A percentile compares a stretch with the other conserved stretches of the same genome.
Evolutionary conservation across 2,329 filamentous ascomycete genomes (phyloP).

Genomic region (Cytospora chrysosperma): DNA sequence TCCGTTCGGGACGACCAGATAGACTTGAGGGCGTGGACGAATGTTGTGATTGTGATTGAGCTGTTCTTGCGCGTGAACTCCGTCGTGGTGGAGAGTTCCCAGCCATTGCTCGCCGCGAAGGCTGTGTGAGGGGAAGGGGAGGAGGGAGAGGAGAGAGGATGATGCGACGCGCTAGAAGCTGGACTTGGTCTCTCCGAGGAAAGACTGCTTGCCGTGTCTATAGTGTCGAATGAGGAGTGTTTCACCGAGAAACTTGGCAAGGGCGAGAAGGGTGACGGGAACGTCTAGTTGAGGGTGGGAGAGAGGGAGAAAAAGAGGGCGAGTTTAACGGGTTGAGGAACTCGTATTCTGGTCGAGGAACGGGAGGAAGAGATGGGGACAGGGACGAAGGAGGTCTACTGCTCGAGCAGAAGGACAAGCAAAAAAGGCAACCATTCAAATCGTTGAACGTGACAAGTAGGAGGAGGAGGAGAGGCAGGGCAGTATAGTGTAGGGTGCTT

Average conservation of each 20-base stretch:
- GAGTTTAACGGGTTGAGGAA: slow-evolving; percentile 14
- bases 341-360: slow-evolving; percentile 13
- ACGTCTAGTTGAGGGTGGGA: slow-evolving; percentile 2
- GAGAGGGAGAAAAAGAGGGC: neutral
- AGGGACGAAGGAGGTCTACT: slow-evolving; percentile 21
- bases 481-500: slow-evolving; percentile 7
- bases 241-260: slow-evolving; percentile 5
- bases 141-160: slow-evolving; percentile 27
- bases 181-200: slow-evolving; percentile 24
- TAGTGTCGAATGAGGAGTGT: slow-evolving; percentile 30
- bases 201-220: slow-evolving; percentile 20
- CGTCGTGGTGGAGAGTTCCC: slow-evolving; percentile 69
- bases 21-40: slow-evolving; percentile 77
- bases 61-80: slow-evolving; percentile 84
- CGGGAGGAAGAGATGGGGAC: slow-evolving; percentile 3
- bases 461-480: slow-evolving; percentile 11
- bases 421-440: slow-evolving; percentile 6
- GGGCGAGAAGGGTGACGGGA: neutral
- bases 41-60: slow-evolving; percentile 65
- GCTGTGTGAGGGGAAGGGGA: slow-evolving; percentile 33
- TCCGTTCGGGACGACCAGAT: slow-evolving; percentile 73
- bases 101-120: slow-evolving; percentile 52
- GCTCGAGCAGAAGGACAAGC: slow-evolving; percentile 11
- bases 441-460: slow-evolving; percentile 6
- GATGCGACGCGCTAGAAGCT: slow-evolving; percentile 15